These are phyloP conservation scores for Cercophora sp. DNA, from an alignment of 495 filamentous ascomycete species.

Conservation along the genomic window DNA sequence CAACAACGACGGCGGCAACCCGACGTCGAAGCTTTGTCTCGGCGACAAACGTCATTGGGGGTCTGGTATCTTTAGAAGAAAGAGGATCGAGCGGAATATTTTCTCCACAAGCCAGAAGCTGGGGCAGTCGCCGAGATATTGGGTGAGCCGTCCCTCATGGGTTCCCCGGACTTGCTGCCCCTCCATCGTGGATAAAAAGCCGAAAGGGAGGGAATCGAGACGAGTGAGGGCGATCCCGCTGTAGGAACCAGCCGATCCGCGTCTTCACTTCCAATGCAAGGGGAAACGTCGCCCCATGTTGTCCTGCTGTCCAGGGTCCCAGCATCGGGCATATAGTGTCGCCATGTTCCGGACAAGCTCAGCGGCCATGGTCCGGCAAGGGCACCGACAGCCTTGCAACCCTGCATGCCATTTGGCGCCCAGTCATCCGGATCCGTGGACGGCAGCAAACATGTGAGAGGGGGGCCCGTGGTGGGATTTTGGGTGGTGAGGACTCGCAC, in stretches of 20 bases:
- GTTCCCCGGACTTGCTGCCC: constrained; percentile 21
- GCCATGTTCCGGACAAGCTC: no score
- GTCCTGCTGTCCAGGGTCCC: no score
- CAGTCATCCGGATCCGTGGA: no score
- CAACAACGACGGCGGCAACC: constrained; percentile 13
- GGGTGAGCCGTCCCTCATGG: constrained; percentile 19
- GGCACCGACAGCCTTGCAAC: no score
- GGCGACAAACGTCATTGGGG: constrained; percentile 6
- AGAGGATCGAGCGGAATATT: constrained; percentile 3
- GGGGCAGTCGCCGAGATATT: constrained; percentile 24
- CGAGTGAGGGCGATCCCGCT: constrained; percentile 22
- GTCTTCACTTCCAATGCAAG: constrained; percentile 6
- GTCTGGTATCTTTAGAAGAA: constrained; percentile 11
- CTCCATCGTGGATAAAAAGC: constrained; percentile 9
- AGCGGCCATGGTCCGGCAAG: no score
- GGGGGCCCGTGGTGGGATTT: no score
- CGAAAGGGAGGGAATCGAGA: constrained; percentile 20
- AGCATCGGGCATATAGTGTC: no score
- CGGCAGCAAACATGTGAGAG: no score
- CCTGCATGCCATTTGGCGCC: no score
- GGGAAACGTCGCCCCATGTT: no score
- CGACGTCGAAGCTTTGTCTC: constrained; percentile 13
- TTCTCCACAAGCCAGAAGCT: constrained; percentile 5
- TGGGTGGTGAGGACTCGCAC: no score
- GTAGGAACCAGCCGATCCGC: constrained; percentile 25